Base-by-base conservation (phyloP, 1,284 basidiomycete species). In the Cryptococcus depauperatus region DNA sequence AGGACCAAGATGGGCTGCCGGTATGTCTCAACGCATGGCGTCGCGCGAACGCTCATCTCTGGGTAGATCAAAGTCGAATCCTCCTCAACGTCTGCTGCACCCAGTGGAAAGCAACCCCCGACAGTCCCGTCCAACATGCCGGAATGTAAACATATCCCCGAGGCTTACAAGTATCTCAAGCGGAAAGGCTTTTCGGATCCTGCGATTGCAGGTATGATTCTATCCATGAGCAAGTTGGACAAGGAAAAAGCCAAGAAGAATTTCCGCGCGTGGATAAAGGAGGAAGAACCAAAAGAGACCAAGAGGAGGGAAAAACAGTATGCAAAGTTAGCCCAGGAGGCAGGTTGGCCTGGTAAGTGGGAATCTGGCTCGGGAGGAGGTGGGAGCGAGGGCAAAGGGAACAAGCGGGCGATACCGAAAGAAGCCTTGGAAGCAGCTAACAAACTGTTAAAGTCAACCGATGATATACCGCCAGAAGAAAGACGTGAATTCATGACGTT, bases 181-280 rank as follows among this genome's bases (percentile, higher is more conserved):
- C 41, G 35, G 11, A 41, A 35, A 8, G 48, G 48, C 6, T 50
- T 46, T 35, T 26, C 41, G 3, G 44, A 46, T 33, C 44, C 48
- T 6, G 48, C 48, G 14, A 46, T 50, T 28, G 48, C 44, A 4
- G 54, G 46, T 6, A 52, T 55, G 54, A 46, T 56, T 14, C 22
- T 37, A 4, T 32, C 41, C 1, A 33, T 50, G 30, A 53, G 43
- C 29, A 33, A 6, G 6, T 35, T 33, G 18, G 39, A 43, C 8
- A 40, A 43, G n/a, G 27, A 44, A 3, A 11, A 37, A n/a, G 37
- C 47, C 28, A 39, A 41, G 37, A 48, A 48, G 19, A 44, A 46
- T 6, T 38, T 48, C 28, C 27, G 43, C 14, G 29, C 38, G 11
- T 55, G 54, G 54, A 27, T 35, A 5, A 27, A 38, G n/a, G 42